A percentile compares a stretch with the other conserved stretches of the same genome.
These are phyloP conservation scores for Colletotrichum sublineola DNA, from an alignment of 2,329 filamentous ascomycete genomes.

Conservation along the genomic window DNA sequence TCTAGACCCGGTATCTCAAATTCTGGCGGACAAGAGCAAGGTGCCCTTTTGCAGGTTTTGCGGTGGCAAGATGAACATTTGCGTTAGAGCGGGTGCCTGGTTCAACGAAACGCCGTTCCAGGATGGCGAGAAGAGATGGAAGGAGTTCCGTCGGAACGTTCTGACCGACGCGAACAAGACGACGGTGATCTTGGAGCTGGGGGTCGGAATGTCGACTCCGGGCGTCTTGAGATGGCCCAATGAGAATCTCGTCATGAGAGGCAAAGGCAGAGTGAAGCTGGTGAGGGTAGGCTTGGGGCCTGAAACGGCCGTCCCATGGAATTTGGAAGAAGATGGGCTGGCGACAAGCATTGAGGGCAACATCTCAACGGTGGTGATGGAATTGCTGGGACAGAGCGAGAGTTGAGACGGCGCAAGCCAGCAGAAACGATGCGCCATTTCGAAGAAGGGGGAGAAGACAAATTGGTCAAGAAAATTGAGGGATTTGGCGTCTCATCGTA, in stretches of 20 bases:
- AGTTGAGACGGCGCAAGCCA: constrained; percentile 17
- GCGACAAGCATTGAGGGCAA: constrained; percentile 43
- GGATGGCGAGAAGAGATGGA: constrained; percentile 39
- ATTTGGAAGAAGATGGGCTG: constrained; percentile 38
- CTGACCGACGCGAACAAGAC: constrained; percentile 16
- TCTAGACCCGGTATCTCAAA: constrained; percentile 45
- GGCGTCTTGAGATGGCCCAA: constrained; percentile 44
- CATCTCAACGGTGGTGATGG: constrained; percentile 33
- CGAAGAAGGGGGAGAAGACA: not conserved
- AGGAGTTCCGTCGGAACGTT: constrained; percentile 28
- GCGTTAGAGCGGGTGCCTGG: constrained; percentile 43
- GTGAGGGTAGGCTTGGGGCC: constrained; percentile 42
- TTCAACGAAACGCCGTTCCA: constrained; percentile 44
- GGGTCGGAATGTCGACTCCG: constrained; percentile 44
- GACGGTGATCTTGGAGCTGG: constrained; percentile 43
- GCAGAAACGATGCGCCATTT: not conserved
- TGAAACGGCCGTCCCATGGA: constrained; percentile 40
- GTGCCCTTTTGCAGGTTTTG: constrained; percentile 42
- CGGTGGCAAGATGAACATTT: constrained; percentile 42
- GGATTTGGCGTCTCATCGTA: constrained; percentile 30
- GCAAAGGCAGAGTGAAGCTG: constrained; percentile 38
- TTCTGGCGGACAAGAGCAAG: constrained; percentile 39
- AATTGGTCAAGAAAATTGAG: constrained; percentile 15
- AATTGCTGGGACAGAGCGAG: constrained; percentile 5
- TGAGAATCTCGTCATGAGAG: constrained; percentile 38